Evolutionary conservation across 192 early-diverging fungal genomes (phyloP).

Genomic region (Obelidium mucronatum): DNA sequence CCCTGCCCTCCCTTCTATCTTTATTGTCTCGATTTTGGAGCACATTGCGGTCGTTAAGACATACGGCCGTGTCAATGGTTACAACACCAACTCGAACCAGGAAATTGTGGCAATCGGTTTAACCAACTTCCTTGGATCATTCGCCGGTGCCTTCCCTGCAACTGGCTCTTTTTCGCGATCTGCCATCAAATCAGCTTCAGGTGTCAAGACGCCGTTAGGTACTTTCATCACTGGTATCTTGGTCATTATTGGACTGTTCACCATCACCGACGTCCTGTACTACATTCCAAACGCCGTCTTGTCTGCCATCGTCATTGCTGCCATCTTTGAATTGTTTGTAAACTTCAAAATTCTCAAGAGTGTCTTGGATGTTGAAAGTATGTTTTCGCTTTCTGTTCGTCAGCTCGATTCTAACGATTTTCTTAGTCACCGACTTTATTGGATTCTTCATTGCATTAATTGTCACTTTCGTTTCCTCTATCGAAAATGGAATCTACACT

Average conservation of each 20-base stretch:
- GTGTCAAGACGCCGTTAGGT: slow-evolving; percentile 81
- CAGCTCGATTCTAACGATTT: not conserved
- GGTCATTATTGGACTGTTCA: slow-evolving; percentile 85
- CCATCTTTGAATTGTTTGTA: slow-evolving; percentile 79
- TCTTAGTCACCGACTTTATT: slow-evolving; percentile 61
- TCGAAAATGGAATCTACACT: slow-evolving; percentile 84
- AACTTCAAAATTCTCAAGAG: slow-evolving; percentile 60
- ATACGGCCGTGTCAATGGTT: slow-evolving; percentile 84
- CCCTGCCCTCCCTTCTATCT: slow-evolving; percentile 61
- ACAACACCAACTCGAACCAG: slow-evolving; percentile 83
- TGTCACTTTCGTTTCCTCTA: slow-evolving; percentile 69
- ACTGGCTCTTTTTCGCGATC: slow-evolving; percentile 95
- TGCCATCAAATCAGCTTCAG: slow-evolving; percentile 89
- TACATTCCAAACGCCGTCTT: slow-evolving; percentile 85
- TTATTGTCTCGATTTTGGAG: slow-evolving; percentile 85
- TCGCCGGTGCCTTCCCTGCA: slow-evolving; percentile 88
- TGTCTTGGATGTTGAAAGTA: slow-evolving; percentile 15
- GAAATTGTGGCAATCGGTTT: slow-evolving; percentile 88
- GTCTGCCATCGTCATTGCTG: slow-evolving; percentile 85
- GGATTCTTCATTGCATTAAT: slow-evolving; percentile 60
- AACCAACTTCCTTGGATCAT: slow-evolving; percentile 84
- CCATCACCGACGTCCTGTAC: slow-evolving; percentile 84
- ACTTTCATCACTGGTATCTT: slow-evolving; percentile 79
- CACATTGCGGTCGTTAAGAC: slow-evolving; percentile 89
- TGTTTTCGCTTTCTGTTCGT: not conserved